Base-by-base conservation (phyloP, 2,329 filamentous ascomycete genomes). In the Knoxdaviesia proteae region DNA sequence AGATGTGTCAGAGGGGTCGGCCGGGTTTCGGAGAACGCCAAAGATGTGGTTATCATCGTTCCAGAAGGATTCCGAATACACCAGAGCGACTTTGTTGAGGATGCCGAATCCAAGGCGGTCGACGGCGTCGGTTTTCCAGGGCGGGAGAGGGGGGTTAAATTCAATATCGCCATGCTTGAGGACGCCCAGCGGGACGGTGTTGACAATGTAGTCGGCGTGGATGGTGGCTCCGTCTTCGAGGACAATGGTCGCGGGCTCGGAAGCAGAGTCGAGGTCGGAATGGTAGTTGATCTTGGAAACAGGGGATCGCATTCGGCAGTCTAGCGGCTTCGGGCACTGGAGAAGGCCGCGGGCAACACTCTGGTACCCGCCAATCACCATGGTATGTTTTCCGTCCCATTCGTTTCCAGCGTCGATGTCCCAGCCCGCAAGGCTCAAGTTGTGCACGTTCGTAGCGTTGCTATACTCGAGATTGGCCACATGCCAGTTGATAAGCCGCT, bases 341-440 rank as follows among this genome's bases (percentile, higher is more conserved):
- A 82, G 77, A 6, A 98, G 62, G 3, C 87, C 90, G 50, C 84
- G 77, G n/a, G 88, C 83, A 38, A 98, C 75, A 53, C 87, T 84
- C 51, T 92, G 86, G 54, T 96, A 98, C 1, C 90, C 90, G 36
- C 92, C 90, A 31, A 92, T 71, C 4, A 98, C 76, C 70, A 94
- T 88, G 1, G 84, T 84, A 56, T 98, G 92, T 47, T 82, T 78
- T 6, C 90, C 90, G 57, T 94, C 87, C 63, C 93, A 98, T 55
- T 98, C 90, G 52, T 98, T 94, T 0, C 90, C 90, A 41, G 87
- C 86, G 54, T 98, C 92, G 52, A 98, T 86, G 58, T 98, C 92
- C 84, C 92, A 96, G 0, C 87, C 79, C 6, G 79, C 76, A 9
- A 98, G 71, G 57, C 88, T 96, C 11, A 98, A 71, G 48, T 81